phyloP scores from a whole-genome alignment of 345 rosid genomes.

The Orychophragmus violaceus region DNA sequence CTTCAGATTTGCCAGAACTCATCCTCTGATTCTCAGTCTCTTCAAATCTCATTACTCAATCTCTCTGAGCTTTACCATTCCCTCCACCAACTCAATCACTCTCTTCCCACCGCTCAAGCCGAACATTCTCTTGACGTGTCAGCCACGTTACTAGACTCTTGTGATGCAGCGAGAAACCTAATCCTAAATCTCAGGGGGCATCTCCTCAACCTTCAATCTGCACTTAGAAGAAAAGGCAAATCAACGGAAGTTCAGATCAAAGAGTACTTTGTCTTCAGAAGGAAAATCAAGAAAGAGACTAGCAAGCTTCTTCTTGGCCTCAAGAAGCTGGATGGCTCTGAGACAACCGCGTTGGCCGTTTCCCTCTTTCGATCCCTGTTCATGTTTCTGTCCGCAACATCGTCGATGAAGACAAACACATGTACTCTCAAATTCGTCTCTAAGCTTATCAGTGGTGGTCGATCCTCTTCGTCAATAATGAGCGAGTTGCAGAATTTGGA shows the following conservation, averaged over 20 bases:
- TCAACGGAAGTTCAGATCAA: constrained; percentile 32
- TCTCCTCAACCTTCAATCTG: constrained; percentile 43
- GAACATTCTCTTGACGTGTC: constrained; percentile 43
- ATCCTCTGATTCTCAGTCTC: constrained; percentile 22
- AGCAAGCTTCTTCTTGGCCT: constrained; percentile 36
- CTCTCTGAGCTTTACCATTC: constrained; percentile 43
- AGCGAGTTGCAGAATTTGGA: constrained; percentile 42
- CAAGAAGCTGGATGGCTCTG: constrained; percentile 33
- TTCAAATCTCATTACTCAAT: constrained; percentile 34
- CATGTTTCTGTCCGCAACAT: constrained; percentile 36
- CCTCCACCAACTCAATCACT: constrained; percentile 30
- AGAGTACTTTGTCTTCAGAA: constrained; percentile 51
- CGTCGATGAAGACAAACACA: constrained; percentile 7
- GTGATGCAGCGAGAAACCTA: constrained; percentile 35
- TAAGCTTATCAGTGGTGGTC: constrained; percentile 27
- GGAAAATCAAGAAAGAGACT: constrained; percentile 44
- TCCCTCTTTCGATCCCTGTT: constrained; percentile 38
- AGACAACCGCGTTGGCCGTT: neutral
- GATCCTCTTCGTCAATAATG: constrained; percentile 11
- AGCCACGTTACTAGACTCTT: constrained; percentile 39
- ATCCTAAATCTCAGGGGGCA: constrained; percentile 32
- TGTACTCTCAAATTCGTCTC: constrained; percentile 45
- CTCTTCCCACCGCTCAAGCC: constrained; percentile 31
- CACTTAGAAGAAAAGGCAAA: constrained; percentile 41
- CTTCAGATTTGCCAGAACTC: constrained; percentile 33